phyloP scores from a whole-genome alignment of 177 flowering plant genomes.

The Vitis hybrid region DNA sequence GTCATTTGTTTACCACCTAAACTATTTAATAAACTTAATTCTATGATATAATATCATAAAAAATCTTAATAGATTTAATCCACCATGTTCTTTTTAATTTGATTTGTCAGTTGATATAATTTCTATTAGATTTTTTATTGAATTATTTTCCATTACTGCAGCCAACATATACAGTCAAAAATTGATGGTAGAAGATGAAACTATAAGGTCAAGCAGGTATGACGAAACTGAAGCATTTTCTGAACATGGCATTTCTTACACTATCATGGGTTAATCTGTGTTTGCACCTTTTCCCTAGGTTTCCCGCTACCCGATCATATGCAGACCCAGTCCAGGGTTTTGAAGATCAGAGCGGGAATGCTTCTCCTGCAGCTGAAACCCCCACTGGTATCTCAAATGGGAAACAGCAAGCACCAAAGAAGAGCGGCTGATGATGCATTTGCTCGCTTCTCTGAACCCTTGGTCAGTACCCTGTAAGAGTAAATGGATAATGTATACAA shows the following conservation, averaged over 20 bases:
- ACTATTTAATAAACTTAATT: too few species aligned
- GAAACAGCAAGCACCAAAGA: slow-evolving; percentile 19
- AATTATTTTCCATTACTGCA: slow-evolving; percentile 16
- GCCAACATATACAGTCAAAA: slow-evolving; percentile 47
- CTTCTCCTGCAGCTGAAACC: slow-evolving; percentile 33
- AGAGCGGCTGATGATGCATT: slow-evolving; percentile 13
- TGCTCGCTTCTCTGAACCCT: neutral
- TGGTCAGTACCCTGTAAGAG: too few species aligned
- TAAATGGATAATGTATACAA: too few species aligned
- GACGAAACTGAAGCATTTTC: neutral
- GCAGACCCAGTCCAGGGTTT: slow-evolving; percentile 41
- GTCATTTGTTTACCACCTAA: too few species aligned
- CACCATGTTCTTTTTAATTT: neutral
- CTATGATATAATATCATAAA: too few species aligned
- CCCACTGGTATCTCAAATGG: slow-evolving; percentile 27
- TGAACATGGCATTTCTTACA: neutral
- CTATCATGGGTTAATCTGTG: neutral
- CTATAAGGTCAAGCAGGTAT: slow-evolving; percentile 61
- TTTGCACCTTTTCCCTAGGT: slow-evolving; percentile 25
- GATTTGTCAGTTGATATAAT: neutral
- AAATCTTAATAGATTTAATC: too few species aligned
- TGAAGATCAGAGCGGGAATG: slow-evolving; percentile 36
- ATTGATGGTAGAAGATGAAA: slow-evolving; percentile 35
- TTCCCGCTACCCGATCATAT: slow-evolving; percentile 44
- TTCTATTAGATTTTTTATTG: neutral